Evolutionary conservation across 345 rosid genomes (phyloP).

Genomic region (Barbarea vulgaris): DNA sequence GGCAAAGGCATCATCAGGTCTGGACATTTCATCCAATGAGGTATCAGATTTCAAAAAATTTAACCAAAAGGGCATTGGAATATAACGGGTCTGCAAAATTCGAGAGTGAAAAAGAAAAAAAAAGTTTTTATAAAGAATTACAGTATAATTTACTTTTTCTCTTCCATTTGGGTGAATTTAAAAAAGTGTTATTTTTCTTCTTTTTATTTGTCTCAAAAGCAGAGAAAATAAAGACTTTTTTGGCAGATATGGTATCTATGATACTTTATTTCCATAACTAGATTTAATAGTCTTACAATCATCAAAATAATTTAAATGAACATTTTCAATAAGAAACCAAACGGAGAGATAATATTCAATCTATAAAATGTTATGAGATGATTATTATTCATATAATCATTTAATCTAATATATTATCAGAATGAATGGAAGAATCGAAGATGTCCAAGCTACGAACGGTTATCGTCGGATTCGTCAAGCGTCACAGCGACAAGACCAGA

Average conservation of each 20-base stretch:
- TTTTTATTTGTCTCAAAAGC: slow-evolving; percentile 33
- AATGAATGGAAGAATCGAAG: slow-evolving; percentile 13
- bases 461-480: slow-evolving; percentile 42
- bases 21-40: slow-evolving; percentile 39
- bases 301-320: background rate
- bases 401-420: slow-evolving; percentile 6
- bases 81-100: slow-evolving; percentile 14
- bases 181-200: background rate
- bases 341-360: background rate
- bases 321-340: background rate
- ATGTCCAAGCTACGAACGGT: slow-evolving; percentile 36
- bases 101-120: slow-evolving; percentile 27
- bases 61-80: slow-evolving; percentile 16
- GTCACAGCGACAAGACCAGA: slow-evolving; percentile 35
- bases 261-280: background rate
- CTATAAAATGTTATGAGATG: background rate
- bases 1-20: slow-evolving; percentile 38
- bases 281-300: background rate
- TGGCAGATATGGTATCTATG: background rate
- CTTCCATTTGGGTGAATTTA: slow-evolving; percentile 10
- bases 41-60: slow-evolving; percentile 24
- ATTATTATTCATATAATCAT: background rate
- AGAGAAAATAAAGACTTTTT: slow-evolving; percentile 26
- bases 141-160: slow-evolving; percentile 21
- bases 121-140: slow-evolving; percentile 4